A percentile compares a stretch with the other conserved stretches of the same genome.
Evolutionary conservation across 768 basidiomycete genomes (phyloP).

Genomic region (Kwoniella newhampshirensis): DNA sequence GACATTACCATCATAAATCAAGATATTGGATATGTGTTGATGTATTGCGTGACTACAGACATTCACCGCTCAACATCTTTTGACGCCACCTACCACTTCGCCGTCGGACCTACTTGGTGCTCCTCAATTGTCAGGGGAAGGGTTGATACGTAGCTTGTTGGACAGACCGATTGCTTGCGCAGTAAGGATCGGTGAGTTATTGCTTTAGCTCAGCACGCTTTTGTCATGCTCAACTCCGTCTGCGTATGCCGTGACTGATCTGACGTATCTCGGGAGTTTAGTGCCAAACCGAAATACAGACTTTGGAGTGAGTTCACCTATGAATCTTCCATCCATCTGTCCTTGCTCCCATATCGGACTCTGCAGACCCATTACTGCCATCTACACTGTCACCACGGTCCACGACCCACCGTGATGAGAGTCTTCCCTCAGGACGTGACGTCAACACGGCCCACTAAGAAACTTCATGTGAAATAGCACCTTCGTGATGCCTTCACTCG

Average conservation of each 20-base stretch:
- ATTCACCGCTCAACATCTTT: slow-evolving; percentile 31
- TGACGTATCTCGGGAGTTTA: slow-evolving; percentile 5
- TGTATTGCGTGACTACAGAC: too few relatives aligned
- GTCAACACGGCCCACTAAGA: too few relatives aligned
- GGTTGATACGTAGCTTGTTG: slow-evolving; percentile 45
- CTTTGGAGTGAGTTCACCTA: slow-evolving; percentile 41
- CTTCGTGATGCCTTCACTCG: slow-evolving; percentile 56
- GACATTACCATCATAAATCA: not conserved
- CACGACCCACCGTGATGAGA: too few relatives aligned
- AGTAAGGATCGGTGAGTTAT: slow-evolving; percentile 51
- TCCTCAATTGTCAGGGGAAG: slow-evolving; percentile 42
- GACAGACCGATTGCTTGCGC: slow-evolving; percentile 44
- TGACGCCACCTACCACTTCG: slow-evolving; percentile 21
- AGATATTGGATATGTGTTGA: too few relatives aligned
- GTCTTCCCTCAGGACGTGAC: too few relatives aligned
- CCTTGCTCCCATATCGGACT: too few relatives aligned
- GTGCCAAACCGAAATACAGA: slow-evolving; percentile 55
- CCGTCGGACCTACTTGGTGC: slow-evolving; percentile 22
- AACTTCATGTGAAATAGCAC: too few relatives aligned
- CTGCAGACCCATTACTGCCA: too few relatives aligned
- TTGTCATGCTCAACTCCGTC: not conserved
- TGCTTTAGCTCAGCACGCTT: not conserved
- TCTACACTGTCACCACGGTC: too few relatives aligned
- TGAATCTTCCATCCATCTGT: too few relatives aligned
- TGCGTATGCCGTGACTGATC: not conserved